A percentile compares a stretch with the other conserved stretches of the same genome.
These are phyloP conservation scores for Leptodermis oblonga DNA, from an alignment of 257 asterid genomes.

Conservation along the genomic window DNA sequence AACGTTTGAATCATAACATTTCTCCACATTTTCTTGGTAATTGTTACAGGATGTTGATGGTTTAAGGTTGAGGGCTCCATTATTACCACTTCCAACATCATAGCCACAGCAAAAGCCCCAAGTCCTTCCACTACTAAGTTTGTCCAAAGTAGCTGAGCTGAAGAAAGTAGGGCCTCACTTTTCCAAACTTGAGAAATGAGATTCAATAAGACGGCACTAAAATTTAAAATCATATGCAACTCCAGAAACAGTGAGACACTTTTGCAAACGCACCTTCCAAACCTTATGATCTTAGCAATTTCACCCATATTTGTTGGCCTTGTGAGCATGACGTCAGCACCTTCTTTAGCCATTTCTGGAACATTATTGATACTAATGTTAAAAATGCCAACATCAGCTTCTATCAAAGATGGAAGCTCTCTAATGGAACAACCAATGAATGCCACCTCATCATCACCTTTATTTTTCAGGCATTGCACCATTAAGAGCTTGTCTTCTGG, in stretches of 20 bases:
- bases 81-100: slow-evolving; percentile 10
- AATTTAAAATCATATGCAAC: slow-evolving; percentile 30
- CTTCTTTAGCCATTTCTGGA: slow-evolving; percentile 11
- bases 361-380: slow-evolving; percentile 9
- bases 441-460: slow-evolving; percentile 27
- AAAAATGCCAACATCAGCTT: slow-evolving; percentile 44
- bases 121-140: slow-evolving; percentile 28
- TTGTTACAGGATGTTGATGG: slow-evolving; percentile 8
- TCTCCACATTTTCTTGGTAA: too few species aligned
- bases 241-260: slow-evolving; percentile 26
- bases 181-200: slow-evolving; percentile 20
- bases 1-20: too few species aligned
- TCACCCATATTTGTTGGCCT: slow-evolving; percentile 11
- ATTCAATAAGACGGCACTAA: slow-evolving; percentile 31
- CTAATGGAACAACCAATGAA: slow-evolving; percentile 19
- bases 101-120: slow-evolving; percentile 32
- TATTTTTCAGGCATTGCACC: slow-evolving; percentile 29
- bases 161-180: slow-evolving; percentile 16
- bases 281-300: slow-evolving; percentile 21
- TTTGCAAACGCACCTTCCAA: slow-evolving; percentile 29
- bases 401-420: slow-evolving; percentile 33
- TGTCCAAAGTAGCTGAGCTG: slow-evolving; percentile 41
- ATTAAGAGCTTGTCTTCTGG: slow-evolving; percentile 34
- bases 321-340: slow-evolving; percentile 22
- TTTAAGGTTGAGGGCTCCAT: too few species aligned